phyloP scores from a whole-genome alignment of 257 asterid species.

The Asclepias syriaca region DNA sequence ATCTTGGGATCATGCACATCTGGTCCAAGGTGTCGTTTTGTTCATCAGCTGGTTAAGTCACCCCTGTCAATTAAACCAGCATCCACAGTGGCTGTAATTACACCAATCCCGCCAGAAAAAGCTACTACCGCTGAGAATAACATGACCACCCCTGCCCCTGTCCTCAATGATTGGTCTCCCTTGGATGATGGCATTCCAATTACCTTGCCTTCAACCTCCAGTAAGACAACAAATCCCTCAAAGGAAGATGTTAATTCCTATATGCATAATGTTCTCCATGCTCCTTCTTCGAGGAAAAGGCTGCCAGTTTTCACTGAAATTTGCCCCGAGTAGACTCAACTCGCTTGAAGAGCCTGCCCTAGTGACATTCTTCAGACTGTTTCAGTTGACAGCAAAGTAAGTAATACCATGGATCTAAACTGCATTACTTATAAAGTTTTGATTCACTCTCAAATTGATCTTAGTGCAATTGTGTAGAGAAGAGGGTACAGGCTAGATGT shows the following conservation, averaged over 20 bases:
- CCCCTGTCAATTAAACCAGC: conserved; percentile 9
- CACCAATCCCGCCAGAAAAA: conserved; percentile 4
- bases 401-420: neutral
- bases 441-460: neutral
- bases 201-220: conserved; percentile 25
- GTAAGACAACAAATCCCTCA: conserved; percentile 23
- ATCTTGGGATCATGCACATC: conserved; percentile 35
- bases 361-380: neutral
- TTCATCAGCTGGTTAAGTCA: conserved; percentile 30
- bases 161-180: conserved; percentile 51
- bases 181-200: conserved; percentile 52
- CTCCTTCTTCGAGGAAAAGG: conserved; percentile 33
- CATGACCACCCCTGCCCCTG: conserved; percentile 10
- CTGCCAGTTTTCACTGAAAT: conserved; percentile 46
- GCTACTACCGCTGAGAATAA: conserved; percentile 17
- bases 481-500: neutral
- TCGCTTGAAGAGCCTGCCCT: neutral
- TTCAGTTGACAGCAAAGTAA: conserved; percentile 1
- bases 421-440: neutral
- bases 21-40: conserved; percentile 38
- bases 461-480: neutral
- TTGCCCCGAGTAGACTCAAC: conserved; percentile 24
- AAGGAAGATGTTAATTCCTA: conserved; percentile 41
- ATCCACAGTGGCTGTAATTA: neutral
- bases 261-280: conserved; percentile 40